Conservation (phyloP, 2,329 filamentous ascomycete species). For the Magnaporthiopsis poae region DNA sequence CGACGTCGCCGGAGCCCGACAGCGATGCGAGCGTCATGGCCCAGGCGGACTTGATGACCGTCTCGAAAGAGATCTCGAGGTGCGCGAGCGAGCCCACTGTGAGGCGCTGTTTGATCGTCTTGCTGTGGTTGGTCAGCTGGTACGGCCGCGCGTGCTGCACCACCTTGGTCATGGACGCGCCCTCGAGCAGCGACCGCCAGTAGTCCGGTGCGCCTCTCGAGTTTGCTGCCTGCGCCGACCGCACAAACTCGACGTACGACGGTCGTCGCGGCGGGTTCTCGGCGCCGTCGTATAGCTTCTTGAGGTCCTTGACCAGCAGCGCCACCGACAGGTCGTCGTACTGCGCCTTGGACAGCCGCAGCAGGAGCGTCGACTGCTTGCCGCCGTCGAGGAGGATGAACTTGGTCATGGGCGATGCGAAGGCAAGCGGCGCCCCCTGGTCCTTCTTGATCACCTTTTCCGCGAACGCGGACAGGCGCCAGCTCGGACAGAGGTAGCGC, state of each 20-base stretch:
- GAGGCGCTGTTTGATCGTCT: slow-evolving; percentile 30
- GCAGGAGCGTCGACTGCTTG: slow-evolving; percentile 35
- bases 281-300: slow-evolving; percentile 32
- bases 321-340: slow-evolving; percentile 37
- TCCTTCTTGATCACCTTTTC: slow-evolving; percentile 35
- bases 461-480: slow-evolving; percentile 28
- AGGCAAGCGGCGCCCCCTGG: slow-evolving; percentile 29
- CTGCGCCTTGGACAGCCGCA: slow-evolving; percentile 40
- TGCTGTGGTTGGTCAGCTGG: slow-evolving; percentile 27
- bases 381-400: slow-evolving; percentile 41
- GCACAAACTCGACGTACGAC: slow-evolving; percentile 39
- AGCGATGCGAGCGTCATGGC: slow-evolving; percentile 43
- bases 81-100: slow-evolving; percentile 30
- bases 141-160: slow-evolving; percentile 32
- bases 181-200: slow-evolving; percentile 35
- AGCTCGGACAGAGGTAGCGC: slow-evolving; percentile 29
- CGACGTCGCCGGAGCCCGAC: slow-evolving; percentile 38
- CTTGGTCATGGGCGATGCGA: slow-evolving; percentile 35
- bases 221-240: slow-evolving; percentile 28
- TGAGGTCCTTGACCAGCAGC: slow-evolving; percentile 38
- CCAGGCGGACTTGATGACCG: slow-evolving; percentile 49
- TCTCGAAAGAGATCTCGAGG: slow-evolving; percentile 38
- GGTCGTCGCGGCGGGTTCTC: slow-evolving; percentile 26
- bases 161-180: slow-evolving; percentile 36
- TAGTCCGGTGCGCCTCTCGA: slow-evolving; percentile 31